Evolutionary conservation across 2,329 filamentous ascomycete species (phyloP).

Genomic region (Alternaria brassicae): DNA sequence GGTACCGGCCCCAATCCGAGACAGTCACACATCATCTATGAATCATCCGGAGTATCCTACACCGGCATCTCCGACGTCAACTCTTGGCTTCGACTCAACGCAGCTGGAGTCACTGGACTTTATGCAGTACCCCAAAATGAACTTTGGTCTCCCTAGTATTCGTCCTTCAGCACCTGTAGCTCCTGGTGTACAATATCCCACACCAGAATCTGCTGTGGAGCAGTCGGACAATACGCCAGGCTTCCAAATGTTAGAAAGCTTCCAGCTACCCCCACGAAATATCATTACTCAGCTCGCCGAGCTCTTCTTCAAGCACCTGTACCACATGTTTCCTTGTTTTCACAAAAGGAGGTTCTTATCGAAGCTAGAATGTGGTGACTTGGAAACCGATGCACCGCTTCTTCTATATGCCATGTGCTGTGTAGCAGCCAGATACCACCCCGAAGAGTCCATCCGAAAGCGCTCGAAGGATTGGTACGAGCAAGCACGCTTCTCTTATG

Average conservation of each 20-base stretch:
- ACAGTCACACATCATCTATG: not conserved
- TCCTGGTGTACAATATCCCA: not conserved
- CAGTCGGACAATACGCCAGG: not conserved
- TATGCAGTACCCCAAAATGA: conserved; percentile 16
- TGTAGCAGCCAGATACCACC: conserved; percentile 34
- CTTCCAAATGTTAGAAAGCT: conserved; percentile 10
- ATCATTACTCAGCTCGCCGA: conserved; percentile 30
- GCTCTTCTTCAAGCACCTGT: conserved; percentile 37
- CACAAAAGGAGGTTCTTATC: conserved; percentile 31
- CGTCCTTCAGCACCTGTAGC: not conserved
- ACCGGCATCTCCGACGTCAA: not conserved
- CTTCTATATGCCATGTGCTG: conserved; percentile 39
- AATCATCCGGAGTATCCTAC: not conserved
- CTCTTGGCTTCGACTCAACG: not conserved
- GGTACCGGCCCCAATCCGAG: not conserved
- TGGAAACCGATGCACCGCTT: conserved; percentile 30
- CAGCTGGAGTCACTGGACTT: conserved; percentile 2
- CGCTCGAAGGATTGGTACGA: conserved; percentile 38
- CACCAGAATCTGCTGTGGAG: not conserved
- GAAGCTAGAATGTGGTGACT: conserved; percentile 18
- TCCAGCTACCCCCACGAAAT: conserved; percentile 24
- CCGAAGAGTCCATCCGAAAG: conserved; percentile 25
- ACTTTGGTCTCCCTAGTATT: conserved; percentile 15
- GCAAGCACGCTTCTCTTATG: conserved; percentile 39
- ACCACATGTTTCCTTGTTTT: conserved; percentile 37